Percentiles rank a stretch among this genome's conserved stretches.
Conservation (phyloP, 768 basidiomycete species). For the Mycena floridula region DNA sequence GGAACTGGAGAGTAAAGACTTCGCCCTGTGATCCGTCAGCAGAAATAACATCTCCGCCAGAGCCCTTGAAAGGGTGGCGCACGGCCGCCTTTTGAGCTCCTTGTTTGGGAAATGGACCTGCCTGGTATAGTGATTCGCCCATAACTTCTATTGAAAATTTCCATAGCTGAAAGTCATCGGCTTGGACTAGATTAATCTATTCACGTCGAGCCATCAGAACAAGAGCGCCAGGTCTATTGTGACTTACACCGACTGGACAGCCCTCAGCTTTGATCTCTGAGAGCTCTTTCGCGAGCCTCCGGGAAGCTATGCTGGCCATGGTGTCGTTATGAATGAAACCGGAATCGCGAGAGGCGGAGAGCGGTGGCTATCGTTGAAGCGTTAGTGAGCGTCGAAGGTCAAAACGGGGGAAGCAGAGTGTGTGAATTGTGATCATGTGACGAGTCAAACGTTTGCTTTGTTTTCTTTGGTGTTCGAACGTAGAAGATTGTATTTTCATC, state of each 20-base stretch:
- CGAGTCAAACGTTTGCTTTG: no score
- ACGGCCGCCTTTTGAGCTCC: not conserved
- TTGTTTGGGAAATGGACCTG: constrained; percentile 18
- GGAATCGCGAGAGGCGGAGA: no score
- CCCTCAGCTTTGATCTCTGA: constrained; percentile 60
- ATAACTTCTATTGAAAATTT: constrained; percentile 74
- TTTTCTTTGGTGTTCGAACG: no score
- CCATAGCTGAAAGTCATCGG: constrained; percentile 79
- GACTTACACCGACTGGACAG: constrained; percentile 64
- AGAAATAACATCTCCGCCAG: not conserved
- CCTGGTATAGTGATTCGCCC: constrained; percentile 78
- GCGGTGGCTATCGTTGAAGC: no score
- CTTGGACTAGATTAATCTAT: constrained; percentile 57
- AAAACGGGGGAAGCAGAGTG: no score
- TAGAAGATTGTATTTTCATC: no score
- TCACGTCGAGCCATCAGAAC: not conserved
- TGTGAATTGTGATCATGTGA: no score
- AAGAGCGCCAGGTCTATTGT: not conserved
- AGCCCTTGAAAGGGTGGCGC: no score
- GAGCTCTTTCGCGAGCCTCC: constrained; percentile 68
- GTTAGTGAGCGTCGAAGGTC: no score
- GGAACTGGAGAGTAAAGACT: constrained; percentile 71
- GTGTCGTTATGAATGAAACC: constrained; percentile 2
- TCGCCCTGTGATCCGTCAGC: constrained; percentile 46
- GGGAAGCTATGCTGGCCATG: constrained; percentile 59